These are phyloP conservation scores for Monosporozyma solicola DNA, from an alignment of 805 yeast species.

Conservation along the genomic window DNA sequence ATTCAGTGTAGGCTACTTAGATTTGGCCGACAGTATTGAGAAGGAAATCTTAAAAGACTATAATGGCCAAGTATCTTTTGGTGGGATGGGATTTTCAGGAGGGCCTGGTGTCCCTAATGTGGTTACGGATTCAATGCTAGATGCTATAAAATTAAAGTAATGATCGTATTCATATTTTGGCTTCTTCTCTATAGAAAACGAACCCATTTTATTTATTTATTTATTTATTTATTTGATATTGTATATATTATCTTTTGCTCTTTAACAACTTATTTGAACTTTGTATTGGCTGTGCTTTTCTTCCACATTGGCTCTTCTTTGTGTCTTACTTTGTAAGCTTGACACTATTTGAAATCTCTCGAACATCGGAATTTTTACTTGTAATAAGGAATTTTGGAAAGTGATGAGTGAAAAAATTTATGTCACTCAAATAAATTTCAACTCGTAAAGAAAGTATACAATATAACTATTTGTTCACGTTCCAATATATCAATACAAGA, in stretches of 20 bases:
- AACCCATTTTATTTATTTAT: neutral
- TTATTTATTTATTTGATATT: neutral
- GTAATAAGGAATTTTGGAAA: neutral
- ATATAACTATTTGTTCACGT: neutral
- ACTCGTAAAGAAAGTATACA: neutral
- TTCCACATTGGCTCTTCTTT: neutral
- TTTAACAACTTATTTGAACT: neutral
- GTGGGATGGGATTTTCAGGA: constrained; percentile 73
- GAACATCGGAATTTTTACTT: neutral
- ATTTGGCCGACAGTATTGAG: constrained; percentile 32
- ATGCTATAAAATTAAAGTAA: constrained; percentile 32
- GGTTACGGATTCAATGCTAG: constrained; percentile 51
- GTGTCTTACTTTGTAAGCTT: neutral
- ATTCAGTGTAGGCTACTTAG: constrained; percentile 60
- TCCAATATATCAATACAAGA: neutral
- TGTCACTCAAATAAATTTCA: neutral
- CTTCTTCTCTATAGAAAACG: neutral
- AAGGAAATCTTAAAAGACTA: constrained; percentile 29
- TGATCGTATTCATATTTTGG: neutral
- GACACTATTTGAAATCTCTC: neutral
- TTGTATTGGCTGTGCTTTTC: neutral
- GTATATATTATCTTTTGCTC: neutral
- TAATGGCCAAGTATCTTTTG: constrained; percentile 41
- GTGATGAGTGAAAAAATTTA: neutral
- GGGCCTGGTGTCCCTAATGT: constrained; percentile 91